Evolutionary conservation across 768 basidiomycete species (phyloP), one percentile per base, ranked within the genome.

Genomic region (Russula earlei): DNA sequence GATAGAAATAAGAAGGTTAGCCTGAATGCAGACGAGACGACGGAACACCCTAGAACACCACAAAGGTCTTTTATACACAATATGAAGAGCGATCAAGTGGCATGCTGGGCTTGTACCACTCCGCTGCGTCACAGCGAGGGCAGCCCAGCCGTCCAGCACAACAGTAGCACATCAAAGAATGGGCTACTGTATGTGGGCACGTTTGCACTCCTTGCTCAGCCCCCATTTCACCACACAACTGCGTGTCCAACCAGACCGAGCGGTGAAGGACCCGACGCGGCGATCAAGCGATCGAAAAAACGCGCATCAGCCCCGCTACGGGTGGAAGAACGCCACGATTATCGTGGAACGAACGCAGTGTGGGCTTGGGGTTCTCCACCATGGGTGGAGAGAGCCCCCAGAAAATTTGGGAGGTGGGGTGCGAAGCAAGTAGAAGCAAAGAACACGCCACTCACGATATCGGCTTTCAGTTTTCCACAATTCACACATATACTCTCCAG

Each of bases 401-500:
- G 90, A 91, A 91, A 91, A 86, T 88, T 86, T 85, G 89, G 84
- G 83, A 84, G 78, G 84, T 83, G 83, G 84, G 79, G 85, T 75
- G 75, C 87, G 82, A 89, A 91, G 88, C 86, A 86, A 91, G 86
- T 81, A 83, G 80, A 82, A 80, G 81, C 81, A 82, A 74, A 70
- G 74, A 75, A 81, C 79, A 74, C 74, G 65, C 74, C 71, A 91
- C 93, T 91, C 84, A 96, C 93, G 79, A 84, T 85, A 74, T 97
- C 91, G 62, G 89, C 91, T 78, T 96, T 97, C 64, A 98, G 79
- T 73, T 89, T 94, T 69, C 96, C 96, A 71, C 96, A 99, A 68
- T 95, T 94, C 64, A 95, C 90, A 77, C 96, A 99, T 63, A 99
- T 91, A 74, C 87, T 88, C 78, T 99, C 96, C 75, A 97, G 73